Conservation (phyloP, 805 yeast species). For the Candida koratica region DNA sequence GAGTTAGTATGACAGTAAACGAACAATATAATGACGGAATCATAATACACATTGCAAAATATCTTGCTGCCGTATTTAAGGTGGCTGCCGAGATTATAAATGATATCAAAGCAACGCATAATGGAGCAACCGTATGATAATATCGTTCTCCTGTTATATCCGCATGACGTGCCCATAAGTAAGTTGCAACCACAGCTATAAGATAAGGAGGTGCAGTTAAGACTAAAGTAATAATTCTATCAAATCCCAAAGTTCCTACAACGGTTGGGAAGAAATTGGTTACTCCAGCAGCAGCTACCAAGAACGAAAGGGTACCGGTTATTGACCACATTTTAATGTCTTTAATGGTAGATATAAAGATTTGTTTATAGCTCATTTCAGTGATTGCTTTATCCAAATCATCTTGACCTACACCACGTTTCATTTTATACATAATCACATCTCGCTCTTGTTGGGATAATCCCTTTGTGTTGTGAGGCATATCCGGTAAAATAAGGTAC, state of each 20-base stretch:
- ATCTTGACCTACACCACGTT: conserved; percentile 37
- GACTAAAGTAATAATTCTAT: conserved; percentile 47
- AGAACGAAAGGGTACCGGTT: conserved; percentile 40
- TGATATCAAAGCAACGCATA: conserved; percentile 39
- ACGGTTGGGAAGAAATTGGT: conserved; percentile 61
- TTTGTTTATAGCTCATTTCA: conserved; percentile 32
- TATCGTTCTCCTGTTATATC: conserved; percentile 54
- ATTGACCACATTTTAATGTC: conserved; percentile 48
- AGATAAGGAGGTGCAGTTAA: conserved; percentile 59
- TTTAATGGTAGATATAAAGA: conserved; percentile 32
- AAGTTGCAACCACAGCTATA: conserved; percentile 48
- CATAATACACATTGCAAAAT: conserved; percentile 58
- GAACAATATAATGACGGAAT: conserved; percentile 54
- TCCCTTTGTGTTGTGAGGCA: conserved; percentile 48
- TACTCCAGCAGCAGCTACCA: conserved; percentile 59
- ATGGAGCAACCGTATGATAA: conserved; percentile 45
- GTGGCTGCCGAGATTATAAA: conserved; percentile 49
- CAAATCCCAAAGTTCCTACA: conserved; percentile 51
- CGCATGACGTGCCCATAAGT: conserved; percentile 52
- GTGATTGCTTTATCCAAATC: conserved; percentile 34
- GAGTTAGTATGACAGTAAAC: conserved; percentile 48
- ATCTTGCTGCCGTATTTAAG: conserved; percentile 52
- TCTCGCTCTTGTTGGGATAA: conserved; percentile 45
- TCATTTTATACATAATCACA: conserved; percentile 38
- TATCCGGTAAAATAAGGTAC: conserved; percentile 48